A percentile compares a stretch with the other conserved stretches of the same genome.
phyloP scores from a whole-genome alignment of 176 grass and related monocot species.

The Secale cereale region DNA sequence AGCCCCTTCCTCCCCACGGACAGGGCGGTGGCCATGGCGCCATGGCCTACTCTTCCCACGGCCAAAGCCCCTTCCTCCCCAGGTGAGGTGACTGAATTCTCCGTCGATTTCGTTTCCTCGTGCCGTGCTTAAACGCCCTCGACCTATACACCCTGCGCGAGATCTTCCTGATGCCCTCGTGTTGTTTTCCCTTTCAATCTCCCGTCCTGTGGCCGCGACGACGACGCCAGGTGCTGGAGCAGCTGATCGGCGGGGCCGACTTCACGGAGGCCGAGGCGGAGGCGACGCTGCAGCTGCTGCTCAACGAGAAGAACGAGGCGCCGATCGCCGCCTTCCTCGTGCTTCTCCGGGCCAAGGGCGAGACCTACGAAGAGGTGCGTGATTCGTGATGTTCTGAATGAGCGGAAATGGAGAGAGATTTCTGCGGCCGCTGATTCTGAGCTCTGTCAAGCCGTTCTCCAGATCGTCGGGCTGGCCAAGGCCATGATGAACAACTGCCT shows the following conservation, averaged over 20 bases:
- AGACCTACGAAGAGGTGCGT: slow-evolving; percentile 86
- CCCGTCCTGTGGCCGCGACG: not conserved
- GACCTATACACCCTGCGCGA: no score
- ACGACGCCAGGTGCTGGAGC: slow-evolving; percentile 61
- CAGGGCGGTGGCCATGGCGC: no score
- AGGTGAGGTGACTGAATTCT: no score
- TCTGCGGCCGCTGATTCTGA: not conserved
- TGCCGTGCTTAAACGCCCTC: no score
- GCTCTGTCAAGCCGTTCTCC: not conserved
- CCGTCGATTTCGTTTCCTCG: no score
- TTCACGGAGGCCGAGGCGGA: slow-evolving; percentile 86
- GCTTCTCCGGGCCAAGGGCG: slow-evolving; percentile 89
- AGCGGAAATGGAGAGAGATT: not conserved
- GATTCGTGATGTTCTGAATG: no score
- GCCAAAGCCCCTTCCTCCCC: no score
- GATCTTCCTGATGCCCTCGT: no score
- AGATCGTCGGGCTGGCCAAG: no score
- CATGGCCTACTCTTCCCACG: no score
- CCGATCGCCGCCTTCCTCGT: slow-evolving; percentile 90
- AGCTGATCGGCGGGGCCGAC: slow-evolving; percentile 57
- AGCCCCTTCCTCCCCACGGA: no score
- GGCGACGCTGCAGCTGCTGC: slow-evolving; percentile 58
- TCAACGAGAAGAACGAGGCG: slow-evolving; percentile 58
- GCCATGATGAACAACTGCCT: no score
- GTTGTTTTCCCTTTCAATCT: not conserved